phyloP scores from a whole-genome alignment of 1,139 yeast genomes.

The Keqinozyma sinolaborantium region DNA sequence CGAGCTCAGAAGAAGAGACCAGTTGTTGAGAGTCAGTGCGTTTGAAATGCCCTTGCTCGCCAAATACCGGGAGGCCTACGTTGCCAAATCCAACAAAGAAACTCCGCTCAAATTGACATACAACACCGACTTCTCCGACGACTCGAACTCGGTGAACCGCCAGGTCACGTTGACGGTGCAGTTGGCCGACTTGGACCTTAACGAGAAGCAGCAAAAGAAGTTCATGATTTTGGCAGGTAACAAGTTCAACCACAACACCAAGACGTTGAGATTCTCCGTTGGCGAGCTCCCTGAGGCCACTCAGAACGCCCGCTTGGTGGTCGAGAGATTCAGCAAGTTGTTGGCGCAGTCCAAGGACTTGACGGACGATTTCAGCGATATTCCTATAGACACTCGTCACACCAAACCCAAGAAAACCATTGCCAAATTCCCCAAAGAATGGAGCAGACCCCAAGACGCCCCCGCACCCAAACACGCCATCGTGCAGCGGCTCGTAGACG shows the following conservation, averaged over 20 bases:
- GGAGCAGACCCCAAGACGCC: slow-evolving; percentile 80
- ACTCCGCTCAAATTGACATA: slow-evolving; percentile 67
- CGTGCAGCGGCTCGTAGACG: slow-evolving; percentile 31
- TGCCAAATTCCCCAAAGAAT: slow-evolving; percentile 67
- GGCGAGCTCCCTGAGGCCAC: slow-evolving; percentile 71
- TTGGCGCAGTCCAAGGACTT: slow-evolving; percentile 63
- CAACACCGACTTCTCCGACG: slow-evolving; percentile 71
- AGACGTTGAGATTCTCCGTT: slow-evolving; percentile 58
- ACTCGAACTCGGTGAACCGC: slow-evolving; percentile 60
- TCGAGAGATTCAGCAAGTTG: slow-evolving; percentile 59
- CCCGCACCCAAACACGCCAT: slow-evolving; percentile 37
- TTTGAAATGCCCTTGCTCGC: slow-evolving; percentile 86
- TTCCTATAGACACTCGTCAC: slow-evolving; percentile 83
- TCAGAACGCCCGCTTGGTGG: slow-evolving; percentile 77
- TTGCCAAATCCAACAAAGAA: slow-evolving; percentile 38
- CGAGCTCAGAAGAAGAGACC: slow-evolving; percentile 33
- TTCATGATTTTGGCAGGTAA: slow-evolving; percentile 76
- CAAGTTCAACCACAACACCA: slow-evolving; percentile 63
- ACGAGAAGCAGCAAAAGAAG: slow-evolving; percentile 59
- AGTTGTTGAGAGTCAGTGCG: slow-evolving; percentile 77
- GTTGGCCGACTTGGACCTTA: slow-evolving; percentile 52
- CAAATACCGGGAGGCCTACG: slow-evolving; percentile 65
- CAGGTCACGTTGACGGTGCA: slow-evolving; percentile 63
- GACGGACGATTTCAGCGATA: slow-evolving; percentile 63
- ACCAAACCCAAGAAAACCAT: slow-evolving; percentile 43